Percentiles rank a stretch among this genome's conserved stretches.
Evolutionary conservation across 257 asterid species (phyloP).

Genomic region (Nyctanthes arbortristis): DNA sequence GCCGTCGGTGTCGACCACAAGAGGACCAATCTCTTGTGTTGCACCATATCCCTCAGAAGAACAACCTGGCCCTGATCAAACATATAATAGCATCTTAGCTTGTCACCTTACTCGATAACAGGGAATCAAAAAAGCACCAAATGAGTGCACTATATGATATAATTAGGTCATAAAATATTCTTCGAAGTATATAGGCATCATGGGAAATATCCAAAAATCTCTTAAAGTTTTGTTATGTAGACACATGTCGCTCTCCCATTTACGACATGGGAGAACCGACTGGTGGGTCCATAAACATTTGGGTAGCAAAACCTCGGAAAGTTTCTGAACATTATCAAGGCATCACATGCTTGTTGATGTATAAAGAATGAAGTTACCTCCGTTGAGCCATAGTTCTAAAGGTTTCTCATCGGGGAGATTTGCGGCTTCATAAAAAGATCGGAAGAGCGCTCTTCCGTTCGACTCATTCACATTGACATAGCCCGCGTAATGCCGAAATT

Average conservation of each 20-base stretch:
- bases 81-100: conserved; percentile 24
- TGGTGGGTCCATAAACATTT: too few species aligned
- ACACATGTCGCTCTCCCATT: too few species aligned
- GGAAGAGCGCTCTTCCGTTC: conserved; percentile 74
- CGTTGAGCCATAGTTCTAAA: conserved; percentile 89
- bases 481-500: conserved; percentile 75
- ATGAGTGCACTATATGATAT: too few species aligned
- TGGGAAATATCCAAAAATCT: too few species aligned
- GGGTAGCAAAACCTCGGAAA: too few species aligned
- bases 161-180: too few species aligned
- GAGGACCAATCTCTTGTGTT: conserved; percentile 96
- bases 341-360: too few species aligned
- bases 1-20: conserved; percentile 62
- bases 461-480: conserved; percentile 58
- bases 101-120: conserved; percentile 31
- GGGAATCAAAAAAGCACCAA: conserved; percentile 24
- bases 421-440: conserved; percentile 87
- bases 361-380: too few species aligned
- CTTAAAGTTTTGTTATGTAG: too few species aligned
- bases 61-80: conserved; percentile 95
- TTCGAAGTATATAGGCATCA: too few species aligned
- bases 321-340: too few species aligned
- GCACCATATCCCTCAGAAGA: conserved; percentile 99
- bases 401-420: conserved; percentile 62
- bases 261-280: too few species aligned